Evolutionary conservation across 306 rosid species (phyloP).

Genomic region (Sicyos baderoa): DNA sequence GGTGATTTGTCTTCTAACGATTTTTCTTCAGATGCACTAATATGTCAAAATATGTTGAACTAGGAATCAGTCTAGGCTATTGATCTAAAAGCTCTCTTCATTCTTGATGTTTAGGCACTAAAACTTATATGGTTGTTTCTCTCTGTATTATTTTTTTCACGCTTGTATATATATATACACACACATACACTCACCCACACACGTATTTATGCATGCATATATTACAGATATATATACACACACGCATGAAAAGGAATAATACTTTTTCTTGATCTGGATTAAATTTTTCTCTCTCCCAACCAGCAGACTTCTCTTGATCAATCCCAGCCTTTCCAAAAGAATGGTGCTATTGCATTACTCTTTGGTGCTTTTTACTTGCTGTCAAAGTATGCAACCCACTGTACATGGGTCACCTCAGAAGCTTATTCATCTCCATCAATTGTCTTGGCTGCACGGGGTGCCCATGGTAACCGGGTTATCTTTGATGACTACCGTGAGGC

Average conservation of each 20-base stretch:
- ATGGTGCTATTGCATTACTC: slow-evolving; percentile 74
- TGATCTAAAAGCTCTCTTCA: background rate
- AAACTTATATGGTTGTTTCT: background rate
- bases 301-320: slow-evolving; percentile 76
- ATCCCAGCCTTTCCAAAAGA: slow-evolving; percentile 90
- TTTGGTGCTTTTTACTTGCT: slow-evolving; percentile 94
- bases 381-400: slow-evolving; percentile 80
- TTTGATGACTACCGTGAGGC: slow-evolving; percentile 99
- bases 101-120: background rate
- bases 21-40: background rate
- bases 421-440: slow-evolving; percentile 99
- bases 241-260: background rate
- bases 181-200: too few species aligned
- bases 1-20: background rate
- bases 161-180: background rate
- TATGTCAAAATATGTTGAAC: background rate
- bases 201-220: too few species aligned
- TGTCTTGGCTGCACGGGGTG: slow-evolving; percentile 98
- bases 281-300: background rate
- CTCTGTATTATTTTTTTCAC: too few species aligned
- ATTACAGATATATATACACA: too few species aligned
- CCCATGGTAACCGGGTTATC: slow-evolving; percentile 87
- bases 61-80: background rate
- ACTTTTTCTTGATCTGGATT: background rate
- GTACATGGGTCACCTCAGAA: slow-evolving; percentile 99